A percentile compares a stretch with the other conserved stretches of the same genome.
Evolutionary conservation across 1,284 basidiomycete genomes (phyloP).

Genomic region (Coniferiporia weirii): DNA sequence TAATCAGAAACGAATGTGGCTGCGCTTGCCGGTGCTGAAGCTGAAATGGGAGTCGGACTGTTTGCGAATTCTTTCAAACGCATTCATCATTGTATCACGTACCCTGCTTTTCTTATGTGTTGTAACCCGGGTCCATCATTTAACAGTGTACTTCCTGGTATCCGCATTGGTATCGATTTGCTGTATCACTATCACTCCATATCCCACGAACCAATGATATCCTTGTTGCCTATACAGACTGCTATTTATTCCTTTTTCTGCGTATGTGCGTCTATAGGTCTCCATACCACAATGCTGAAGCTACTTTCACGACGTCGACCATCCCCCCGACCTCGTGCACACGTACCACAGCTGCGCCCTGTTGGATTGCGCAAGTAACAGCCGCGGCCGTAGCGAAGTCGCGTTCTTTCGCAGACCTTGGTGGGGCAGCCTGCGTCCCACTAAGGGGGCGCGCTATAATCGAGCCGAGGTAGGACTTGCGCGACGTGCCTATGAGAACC

Average conservation of each 20-base stretch:
- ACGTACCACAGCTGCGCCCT: constrained; percentile 69
- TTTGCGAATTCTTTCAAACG: too few species aligned
- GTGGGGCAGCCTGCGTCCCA: constrained; percentile 31
- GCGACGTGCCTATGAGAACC: constrained; percentile 72
- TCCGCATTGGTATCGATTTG: too few species aligned
- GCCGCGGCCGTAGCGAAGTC: constrained; percentile 80
- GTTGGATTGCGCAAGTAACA: constrained; percentile 72
- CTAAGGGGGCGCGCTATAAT: constrained; percentile 39
- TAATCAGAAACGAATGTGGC: too few species aligned
- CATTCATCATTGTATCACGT: too few species aligned
- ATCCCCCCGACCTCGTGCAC: constrained; percentile 83
- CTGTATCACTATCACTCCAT: too few species aligned
- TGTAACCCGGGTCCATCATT: too few species aligned
- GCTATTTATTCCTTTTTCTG: neutral
- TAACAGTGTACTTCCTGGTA: too few species aligned
- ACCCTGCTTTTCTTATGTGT: too few species aligned
- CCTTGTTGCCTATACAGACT: too few species aligned
- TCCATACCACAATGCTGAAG: constrained; percentile 37
- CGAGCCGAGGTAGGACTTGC: constrained; percentile 79
- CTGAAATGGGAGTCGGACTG: too few species aligned
- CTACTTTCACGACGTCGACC: constrained; percentile 51
- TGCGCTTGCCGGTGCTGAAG: too few species aligned
- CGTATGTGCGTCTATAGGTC: neutral
- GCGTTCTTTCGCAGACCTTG: constrained; percentile 60
- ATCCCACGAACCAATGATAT: too few species aligned